These are phyloP conservation scores for Cyamopsis tetragonoloba DNA, from an alignment of 306 rosid species.

Conservation along the genomic window DNA sequence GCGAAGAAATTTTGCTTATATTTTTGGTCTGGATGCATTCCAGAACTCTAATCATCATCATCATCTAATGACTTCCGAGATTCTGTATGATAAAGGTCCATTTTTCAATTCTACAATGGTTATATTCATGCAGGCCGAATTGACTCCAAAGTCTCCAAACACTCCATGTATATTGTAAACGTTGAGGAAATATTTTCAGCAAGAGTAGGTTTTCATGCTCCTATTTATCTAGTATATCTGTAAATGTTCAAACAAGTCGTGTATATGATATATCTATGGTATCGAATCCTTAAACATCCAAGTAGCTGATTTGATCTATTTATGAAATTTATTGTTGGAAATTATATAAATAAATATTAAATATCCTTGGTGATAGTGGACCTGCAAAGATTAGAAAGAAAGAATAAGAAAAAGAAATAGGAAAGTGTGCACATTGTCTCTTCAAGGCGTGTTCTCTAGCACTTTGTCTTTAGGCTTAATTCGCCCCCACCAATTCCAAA, in stretches of 20 bases:
- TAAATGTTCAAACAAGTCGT: neutral
- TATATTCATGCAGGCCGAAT: neutral
- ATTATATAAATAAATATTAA: too few relatives aligned
- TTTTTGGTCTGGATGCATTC: conserved; percentile 26
- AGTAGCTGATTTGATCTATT: neutral
- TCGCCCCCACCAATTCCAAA: too few relatives aligned
- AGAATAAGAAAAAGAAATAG: too few relatives aligned
- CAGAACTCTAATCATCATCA: conserved; percentile 8
- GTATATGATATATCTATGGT: neutral
- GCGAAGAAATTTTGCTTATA: neutral
- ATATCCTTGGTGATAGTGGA: too few relatives aligned
- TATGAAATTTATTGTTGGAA: too few relatives aligned
- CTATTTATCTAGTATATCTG: neutral
- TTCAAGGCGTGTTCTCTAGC: too few relatives aligned
- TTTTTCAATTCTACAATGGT: neutral
- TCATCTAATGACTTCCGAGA: conserved; percentile 1
- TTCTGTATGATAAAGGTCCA: conserved; percentile 22
- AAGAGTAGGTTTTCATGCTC: neutral
- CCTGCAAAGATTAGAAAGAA: too few relatives aligned
- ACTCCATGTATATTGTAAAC: conserved; percentile 23
- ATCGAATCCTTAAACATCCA: neutral
- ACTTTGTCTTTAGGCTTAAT: too few relatives aligned
- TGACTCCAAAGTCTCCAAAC: neutral
- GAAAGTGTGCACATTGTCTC: too few relatives aligned
- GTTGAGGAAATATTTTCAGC: conserved; percentile 13